Base-by-base conservation (phyloP, 768 basidiomycete genomes). In the Termitomyces sp. region DNA sequence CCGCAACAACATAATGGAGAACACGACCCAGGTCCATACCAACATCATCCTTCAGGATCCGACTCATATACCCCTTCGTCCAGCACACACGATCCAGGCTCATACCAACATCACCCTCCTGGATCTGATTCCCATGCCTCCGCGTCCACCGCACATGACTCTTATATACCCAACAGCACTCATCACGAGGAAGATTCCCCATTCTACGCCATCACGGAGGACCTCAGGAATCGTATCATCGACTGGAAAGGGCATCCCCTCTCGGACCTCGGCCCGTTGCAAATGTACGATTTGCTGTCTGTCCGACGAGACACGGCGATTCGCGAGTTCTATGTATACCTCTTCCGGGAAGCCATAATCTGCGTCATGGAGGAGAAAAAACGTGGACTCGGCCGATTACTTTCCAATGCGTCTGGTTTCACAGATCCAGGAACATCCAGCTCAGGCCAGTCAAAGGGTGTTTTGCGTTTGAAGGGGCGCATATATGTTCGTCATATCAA, bases 351-450 rank as follows among this genome's bases (percentile, higher is more conserved):
- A 71, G 97, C 97, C 10, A 91, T 99, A 63, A 94, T 99, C 59
- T 99, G 97, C 71, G 94, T 98, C n/a, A 83, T 91, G 20, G 95
- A 98, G 71, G 96, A 99, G 74, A 93, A 88, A 78, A 95, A 93
- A 67, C 85, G 89, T 26, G 86, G 88, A 0, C 74, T 95, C 2
- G 86, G 88, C 8, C 83, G 88, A 27, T 78, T 94, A 46, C 79
- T 94, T 5, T 86, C 88, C 32, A 81, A 76, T 57, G 86, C 87
- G 0, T 82, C 85, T 5, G 74, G 76, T 3, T 75, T 82, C 43
- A 82, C 78, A 39, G 85, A 86, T 58, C 71, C 78, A 3, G 72
- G 78, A 13, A 67, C 76, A 7, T 74, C 75, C 5, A 62, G 65
- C 52, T 68, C 73, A 4, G 70, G 67, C 53, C 72, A 74, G 54